Conservation (phyloP, 768 basidiomycete genomes). For the Kwoniella dejecticola region DNA sequence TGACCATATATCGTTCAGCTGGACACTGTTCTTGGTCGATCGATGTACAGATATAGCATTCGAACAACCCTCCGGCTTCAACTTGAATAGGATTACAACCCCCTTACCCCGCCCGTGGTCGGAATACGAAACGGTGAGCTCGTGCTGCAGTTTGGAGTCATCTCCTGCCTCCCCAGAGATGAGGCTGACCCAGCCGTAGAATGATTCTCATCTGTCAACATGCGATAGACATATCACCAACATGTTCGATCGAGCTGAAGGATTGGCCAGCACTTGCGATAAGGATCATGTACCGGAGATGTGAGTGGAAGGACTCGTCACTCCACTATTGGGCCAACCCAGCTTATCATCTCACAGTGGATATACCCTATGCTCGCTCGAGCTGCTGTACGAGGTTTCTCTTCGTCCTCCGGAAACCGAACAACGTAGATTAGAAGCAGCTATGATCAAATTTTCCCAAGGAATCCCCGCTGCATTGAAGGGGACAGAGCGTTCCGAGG, state of each 20-base stretch:
- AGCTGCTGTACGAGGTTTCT: conserved; percentile 12
- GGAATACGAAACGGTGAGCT: conserved; percentile 29
- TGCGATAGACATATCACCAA: conserved; percentile 14
- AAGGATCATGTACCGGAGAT: conserved; percentile 6
- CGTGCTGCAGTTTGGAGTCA: too few relatives aligned
- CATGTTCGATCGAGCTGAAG: neutral
- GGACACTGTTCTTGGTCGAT: conserved; percentile 32
- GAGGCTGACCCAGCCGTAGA: conserved; percentile 1
- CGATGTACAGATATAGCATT: conserved; percentile 22
- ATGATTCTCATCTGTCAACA: conserved; percentile 11
- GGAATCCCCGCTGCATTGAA: neutral
- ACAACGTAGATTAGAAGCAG: neutral
- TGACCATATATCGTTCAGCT: conserved; percentile 9
- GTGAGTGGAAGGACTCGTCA: neutral
- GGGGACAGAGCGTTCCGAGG: conserved; percentile 2
- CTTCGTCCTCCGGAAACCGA: neutral
- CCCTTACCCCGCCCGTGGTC: conserved; percentile 29
- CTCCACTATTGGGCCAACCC: neutral
- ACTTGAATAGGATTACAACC: conserved; percentile 15
- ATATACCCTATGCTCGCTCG: conserved; percentile 8
- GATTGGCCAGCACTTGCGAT: neutral
- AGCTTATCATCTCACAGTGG: conserved; percentile 2
- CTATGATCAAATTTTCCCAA: neutral
- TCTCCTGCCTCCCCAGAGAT: neutral
- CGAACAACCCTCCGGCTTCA: conserved; percentile 20